Conservation (phyloP, 2,329 filamentous ascomycete genomes). For the Fusarium equiseti region DNA sequence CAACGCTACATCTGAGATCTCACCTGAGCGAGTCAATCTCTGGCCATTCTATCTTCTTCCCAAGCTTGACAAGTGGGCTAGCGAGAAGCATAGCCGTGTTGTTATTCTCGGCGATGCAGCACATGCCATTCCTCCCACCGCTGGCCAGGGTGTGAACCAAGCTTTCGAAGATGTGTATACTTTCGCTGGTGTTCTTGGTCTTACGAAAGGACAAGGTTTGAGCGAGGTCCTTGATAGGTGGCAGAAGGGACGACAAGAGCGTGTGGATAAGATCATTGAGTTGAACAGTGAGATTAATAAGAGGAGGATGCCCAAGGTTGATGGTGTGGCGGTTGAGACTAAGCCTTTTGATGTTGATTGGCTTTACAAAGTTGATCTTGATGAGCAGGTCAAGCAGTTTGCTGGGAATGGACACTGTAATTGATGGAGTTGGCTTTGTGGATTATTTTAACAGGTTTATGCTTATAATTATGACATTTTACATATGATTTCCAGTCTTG, state of each 20-base stretch:
- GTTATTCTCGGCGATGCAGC: conserved; percentile 63
- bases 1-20: conserved; percentile 50
- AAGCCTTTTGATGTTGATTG: conserved; percentile 55
- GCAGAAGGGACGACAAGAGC: conserved; percentile 61
- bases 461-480: no score
- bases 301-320: conserved; percentile 57
- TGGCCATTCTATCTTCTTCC: conserved; percentile 65
- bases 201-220: conserved; percentile 39
- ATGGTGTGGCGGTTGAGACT: conserved; percentile 38
- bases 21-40: conserved; percentile 54
- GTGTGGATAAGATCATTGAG: conserved; percentile 61
- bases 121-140: conserved; percentile 61
- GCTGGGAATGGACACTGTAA: rapidly evolving
- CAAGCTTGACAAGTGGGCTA: conserved; percentile 58
- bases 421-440: no score
- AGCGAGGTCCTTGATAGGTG: conserved; percentile 49
- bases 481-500: no score
- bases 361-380: conserved; percentile 57
- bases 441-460: no score
- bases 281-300: conserved; percentile 63
- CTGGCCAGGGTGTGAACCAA: conserved; percentile 61
- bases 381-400: conserved; percentile 50
- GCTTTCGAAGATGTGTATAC: conserved; percentile 64
- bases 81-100: conserved; percentile 48
- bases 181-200: conserved; percentile 55